These are phyloP conservation scores for Xylaria venustula DNA, from an alignment of 495 filamentous ascomycete genomes.

Conservation along the genomic window DNA sequence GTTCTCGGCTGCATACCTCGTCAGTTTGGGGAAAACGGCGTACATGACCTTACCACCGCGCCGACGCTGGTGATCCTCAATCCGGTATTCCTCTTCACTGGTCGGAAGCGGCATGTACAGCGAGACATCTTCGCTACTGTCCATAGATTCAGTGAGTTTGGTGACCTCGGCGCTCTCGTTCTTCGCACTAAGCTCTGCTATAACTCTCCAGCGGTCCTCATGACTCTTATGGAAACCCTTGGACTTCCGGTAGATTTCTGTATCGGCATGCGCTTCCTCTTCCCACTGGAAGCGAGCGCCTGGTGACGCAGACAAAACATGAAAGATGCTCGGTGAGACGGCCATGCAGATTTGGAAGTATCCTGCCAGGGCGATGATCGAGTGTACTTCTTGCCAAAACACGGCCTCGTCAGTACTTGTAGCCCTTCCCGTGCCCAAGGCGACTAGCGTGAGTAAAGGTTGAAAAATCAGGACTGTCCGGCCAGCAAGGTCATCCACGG, in stretches of 20 bases:
- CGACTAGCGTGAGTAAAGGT: conserved; percentile 38
- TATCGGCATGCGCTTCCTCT: conserved; percentile 35
- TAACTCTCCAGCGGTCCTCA: conserved; percentile 13
- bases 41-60: conserved; percentile 43
- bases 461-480: conserved; percentile 40
- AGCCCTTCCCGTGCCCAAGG: conserved; percentile 17
- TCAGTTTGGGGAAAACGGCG: conserved; percentile 36
- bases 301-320: conserved; percentile 35
- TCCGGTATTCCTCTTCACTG: conserved; percentile 2
- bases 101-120: conserved; percentile 9
- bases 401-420: conserved; percentile 16
- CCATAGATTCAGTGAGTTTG: background rate
- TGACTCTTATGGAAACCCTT: conserved; percentile 14
- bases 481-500: conserved; percentile 39
- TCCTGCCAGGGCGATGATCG: conserved; percentile 42
- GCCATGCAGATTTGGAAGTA: conserved; percentile 44
- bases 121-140: background rate
- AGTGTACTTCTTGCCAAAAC: conserved; percentile 45
- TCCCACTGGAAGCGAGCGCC: conserved; percentile 38
- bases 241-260: conserved; percentile 30
- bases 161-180: background rate
- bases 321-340: conserved; percentile 46
- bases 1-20: conserved; percentile 30
- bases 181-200: conserved; percentile 4
- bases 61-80: conserved; percentile 19